phyloP scores from a whole-genome alignment of 2,329 filamentous ascomycete genomes.

The Bipolaris sorokiniana region DNA sequence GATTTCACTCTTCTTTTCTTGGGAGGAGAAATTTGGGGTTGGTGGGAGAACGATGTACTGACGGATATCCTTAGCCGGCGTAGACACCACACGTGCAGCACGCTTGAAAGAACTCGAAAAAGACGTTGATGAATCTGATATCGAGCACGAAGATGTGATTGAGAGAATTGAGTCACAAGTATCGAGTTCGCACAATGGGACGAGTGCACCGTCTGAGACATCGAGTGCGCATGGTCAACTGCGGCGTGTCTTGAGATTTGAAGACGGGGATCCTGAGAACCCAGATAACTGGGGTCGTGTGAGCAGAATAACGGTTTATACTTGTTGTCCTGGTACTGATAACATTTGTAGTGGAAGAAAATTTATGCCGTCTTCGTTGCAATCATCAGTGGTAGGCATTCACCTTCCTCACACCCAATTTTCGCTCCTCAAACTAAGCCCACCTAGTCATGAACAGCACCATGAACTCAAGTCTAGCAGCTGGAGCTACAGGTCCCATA shows the following conservation, averaged over 20 bases:
- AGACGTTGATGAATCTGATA: conserved; percentile 32
- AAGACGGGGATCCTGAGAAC: conserved; percentile 48
- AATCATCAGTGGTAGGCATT: conserved; percentile 59
- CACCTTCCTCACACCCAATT: neutral
- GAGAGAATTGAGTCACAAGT: conserved; percentile 27
- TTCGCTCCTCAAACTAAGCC: conserved; percentile 6
- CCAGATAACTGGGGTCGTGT: conserved; percentile 53
- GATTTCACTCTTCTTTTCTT: too few species aligned
- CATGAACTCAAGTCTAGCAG: conserved; percentile 67
- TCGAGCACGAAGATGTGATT: conserved; percentile 31
- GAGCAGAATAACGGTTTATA: conserved; percentile 3
- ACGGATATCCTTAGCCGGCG: conserved; percentile 19
- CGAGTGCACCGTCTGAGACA: conserved; percentile 16
- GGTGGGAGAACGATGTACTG: neutral
- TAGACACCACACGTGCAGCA: conserved; percentile 25
- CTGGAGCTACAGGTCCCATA: conserved; percentile 67
- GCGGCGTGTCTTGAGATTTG: conserved; percentile 48
- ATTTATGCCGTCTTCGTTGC: conserved; percentile 60
- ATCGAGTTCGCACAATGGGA: conserved; percentile 13
- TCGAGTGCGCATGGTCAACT: conserved; percentile 4
- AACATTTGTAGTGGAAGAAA: conserved; percentile 59
- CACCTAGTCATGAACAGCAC: conserved; percentile 65
- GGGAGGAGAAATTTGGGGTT: too few species aligned
- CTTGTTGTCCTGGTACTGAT: neutral
- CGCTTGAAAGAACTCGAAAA: conserved; percentile 28